Percentiles rank a stretch among this genome's conserved stretches.
These are phyloP conservation scores for Trichoderma atrobrunneum DNA, from an alignment of 2,329 filamentous ascomycete genomes.

Conservation along the genomic window DNA sequence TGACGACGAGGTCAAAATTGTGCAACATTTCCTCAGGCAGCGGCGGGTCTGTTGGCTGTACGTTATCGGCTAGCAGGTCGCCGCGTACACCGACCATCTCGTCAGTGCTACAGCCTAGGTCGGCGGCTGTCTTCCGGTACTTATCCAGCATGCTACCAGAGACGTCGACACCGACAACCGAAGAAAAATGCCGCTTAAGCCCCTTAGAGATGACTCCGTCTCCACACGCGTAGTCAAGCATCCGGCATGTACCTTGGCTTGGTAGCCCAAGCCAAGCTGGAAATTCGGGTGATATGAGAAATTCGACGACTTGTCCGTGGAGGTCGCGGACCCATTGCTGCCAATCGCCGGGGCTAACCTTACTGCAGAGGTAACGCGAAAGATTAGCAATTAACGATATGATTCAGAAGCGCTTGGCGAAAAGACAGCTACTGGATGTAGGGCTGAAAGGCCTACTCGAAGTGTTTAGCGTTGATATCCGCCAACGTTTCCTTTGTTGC, in stretches of 20 bases:
- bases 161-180: conserved; percentile 35
- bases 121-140: conserved; percentile 22
- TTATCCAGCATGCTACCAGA: conserved; percentile 32
- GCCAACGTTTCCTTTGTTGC: too few relatives aligned
- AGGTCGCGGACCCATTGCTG: not conserved
- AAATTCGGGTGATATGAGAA: not conserved
- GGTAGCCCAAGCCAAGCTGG: not conserved
- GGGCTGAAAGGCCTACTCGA: too few relatives aligned
- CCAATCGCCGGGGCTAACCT: not conserved
- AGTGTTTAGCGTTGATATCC: too few relatives aligned
- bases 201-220: conserved; percentile 31
- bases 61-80: conserved; percentile 29
- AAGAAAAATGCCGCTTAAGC: conserved; percentile 23
- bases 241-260: not conserved
- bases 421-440: too few relatives aligned
- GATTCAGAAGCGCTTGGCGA: too few relatives aligned
- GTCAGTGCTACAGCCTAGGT: not conserved
- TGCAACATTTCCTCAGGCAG: conserved; percentile 23
- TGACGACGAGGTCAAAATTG: conserved; percentile 34
- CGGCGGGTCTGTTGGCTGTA: conserved; percentile 25
- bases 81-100: not conserved
- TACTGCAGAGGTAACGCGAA: not conserved
- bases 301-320: not conserved
- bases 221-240: conserved; percentile 6
- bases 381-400: too few relatives aligned